These are phyloP conservation scores for Arthrobotrys iridis DNA, from an alignment of 2,329 filamentous ascomycete species.

Conservation along the genomic window DNA sequence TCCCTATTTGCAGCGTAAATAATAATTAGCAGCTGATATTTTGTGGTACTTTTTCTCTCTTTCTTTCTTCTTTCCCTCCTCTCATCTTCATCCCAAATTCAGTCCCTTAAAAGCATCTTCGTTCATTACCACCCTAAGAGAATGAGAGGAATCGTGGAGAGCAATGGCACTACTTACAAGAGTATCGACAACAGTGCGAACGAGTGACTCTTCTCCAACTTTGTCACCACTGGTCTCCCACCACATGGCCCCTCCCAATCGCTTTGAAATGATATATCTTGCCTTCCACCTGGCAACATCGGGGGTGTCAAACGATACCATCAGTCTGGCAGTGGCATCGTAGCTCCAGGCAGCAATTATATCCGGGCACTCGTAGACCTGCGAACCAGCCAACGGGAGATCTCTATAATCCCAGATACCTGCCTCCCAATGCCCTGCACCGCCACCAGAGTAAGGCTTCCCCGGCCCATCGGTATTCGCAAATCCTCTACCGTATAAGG, in stretches of 20 bases:
- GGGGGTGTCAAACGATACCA: conserved; percentile 83
- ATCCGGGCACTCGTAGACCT: conserved; percentile 72
- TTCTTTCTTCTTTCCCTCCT: neutral
- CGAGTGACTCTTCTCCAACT: conserved; percentile 45
- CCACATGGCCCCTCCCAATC: conserved; percentile 94
- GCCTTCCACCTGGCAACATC: conserved; percentile 75
- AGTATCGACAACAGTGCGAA: conserved; percentile 30
- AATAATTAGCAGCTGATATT: neutral
- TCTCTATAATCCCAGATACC: conserved; percentile 91
- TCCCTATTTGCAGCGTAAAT: conserved; percentile 19
- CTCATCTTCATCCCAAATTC: neutral
- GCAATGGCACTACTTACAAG: conserved; percentile 18
- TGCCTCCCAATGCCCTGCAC: conserved; percentile 82
- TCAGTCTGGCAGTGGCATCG: conserved; percentile 69
- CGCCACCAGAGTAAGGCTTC: conserved; percentile 74
- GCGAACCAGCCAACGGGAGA: conserved; percentile 74
- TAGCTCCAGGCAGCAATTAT: conserved; percentile 82
- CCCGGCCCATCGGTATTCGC: conserved; percentile 80
- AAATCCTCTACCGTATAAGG: conserved; percentile 89
- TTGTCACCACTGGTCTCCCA: conserved; percentile 89
- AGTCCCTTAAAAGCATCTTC: neutral
- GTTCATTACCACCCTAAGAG: neutral
- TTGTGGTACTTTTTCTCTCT: neutral
- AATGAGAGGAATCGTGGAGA: too few species aligned
- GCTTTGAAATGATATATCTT: conserved; percentile 72